Percentiles rank a stretch among this genome's conserved stretches.
Conservation (phyloP, 106 monocot genomes). For the Triglochin maritima region DNA sequence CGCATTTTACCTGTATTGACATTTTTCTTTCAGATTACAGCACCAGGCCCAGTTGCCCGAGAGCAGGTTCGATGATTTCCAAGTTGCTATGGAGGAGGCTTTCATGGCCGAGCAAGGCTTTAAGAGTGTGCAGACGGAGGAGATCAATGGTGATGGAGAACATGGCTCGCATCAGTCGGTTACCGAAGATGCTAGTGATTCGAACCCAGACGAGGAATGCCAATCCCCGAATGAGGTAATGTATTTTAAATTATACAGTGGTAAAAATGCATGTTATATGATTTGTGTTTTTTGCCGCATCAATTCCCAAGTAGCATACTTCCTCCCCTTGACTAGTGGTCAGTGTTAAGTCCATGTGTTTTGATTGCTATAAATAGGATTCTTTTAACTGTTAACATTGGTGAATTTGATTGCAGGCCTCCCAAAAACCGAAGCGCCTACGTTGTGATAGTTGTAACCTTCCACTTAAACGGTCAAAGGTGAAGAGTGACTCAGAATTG, state of each 20-base stretch:
- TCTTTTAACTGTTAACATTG: too few species aligned
- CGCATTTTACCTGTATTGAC: not conserved
- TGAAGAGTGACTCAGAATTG: conserved; percentile 34
- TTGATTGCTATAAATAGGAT: too few species aligned
- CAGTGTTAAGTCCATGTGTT: too few species aligned
- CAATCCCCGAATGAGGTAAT: conserved; percentile 48
- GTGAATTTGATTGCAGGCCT: not conserved
- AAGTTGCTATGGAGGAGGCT: conserved; percentile 81
- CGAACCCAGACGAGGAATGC: conserved; percentile 54
- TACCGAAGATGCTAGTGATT: conserved; percentile 45
- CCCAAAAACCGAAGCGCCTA: not conserved
- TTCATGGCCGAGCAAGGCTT: conserved; percentile 82
- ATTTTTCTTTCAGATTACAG: conserved; percentile 51
- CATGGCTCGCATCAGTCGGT: conserved; percentile 15
- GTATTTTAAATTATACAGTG: not conserved
- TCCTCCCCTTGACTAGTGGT: not conserved
- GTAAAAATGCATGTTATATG: too few species aligned
- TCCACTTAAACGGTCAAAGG: conserved; percentile 42
- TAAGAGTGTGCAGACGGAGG: conserved; percentile 18
- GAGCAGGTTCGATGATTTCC: conserved; percentile 48
- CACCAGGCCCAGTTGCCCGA: conserved; percentile 65
- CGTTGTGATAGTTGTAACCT: conserved; percentile 76
- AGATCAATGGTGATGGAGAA: conserved; percentile 7
- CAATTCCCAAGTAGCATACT: not conserved
- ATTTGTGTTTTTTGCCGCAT: not conserved